A percentile compares a stretch with the other conserved stretches of the same genome.
Conservation (phyloP, 2,329 filamentous ascomycete genomes). For the Ceratocystis cubensis region DNA sequence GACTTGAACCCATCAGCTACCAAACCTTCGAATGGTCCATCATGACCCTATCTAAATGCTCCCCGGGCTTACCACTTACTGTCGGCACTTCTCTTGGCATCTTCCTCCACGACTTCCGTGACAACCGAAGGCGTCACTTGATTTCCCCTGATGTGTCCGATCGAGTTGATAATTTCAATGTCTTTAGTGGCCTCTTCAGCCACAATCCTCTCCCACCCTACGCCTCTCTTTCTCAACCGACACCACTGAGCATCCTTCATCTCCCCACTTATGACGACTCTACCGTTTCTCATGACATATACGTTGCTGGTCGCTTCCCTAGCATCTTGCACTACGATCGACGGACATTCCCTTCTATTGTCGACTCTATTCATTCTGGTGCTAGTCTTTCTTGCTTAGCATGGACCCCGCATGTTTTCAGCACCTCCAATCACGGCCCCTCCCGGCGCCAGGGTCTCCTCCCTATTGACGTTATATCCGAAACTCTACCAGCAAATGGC, state of each 20-base stretch:
- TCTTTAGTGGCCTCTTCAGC: slow-evolving; percentile 36
- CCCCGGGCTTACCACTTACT: slow-evolving; percentile 58
- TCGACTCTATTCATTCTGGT: slow-evolving; percentile 71
- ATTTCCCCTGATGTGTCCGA: slow-evolving; percentile 19
- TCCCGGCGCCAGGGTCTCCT: slow-evolving; percentile 28
- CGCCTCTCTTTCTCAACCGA: slow-evolving; percentile 64
- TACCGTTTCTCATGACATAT: slow-evolving; percentile 63
- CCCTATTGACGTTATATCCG: background rate
- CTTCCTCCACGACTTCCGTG: slow-evolving; percentile 68
- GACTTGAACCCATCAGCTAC: slow-evolving; percentile 54
- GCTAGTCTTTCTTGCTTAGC: slow-evolving; percentile 63
- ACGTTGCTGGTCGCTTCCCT: slow-evolving; percentile 78
- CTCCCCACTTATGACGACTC: slow-evolving; percentile 44
- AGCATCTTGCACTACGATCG: slow-evolving; percentile 83
- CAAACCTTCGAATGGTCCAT: slow-evolving; percentile 71
- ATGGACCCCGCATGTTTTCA: slow-evolving; percentile 9
- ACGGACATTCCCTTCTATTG: slow-evolving; percentile 66
- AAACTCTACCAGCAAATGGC: slow-evolving; percentile 33
- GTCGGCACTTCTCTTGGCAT: slow-evolving; percentile 72
- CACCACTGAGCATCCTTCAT: slow-evolving; percentile 72
- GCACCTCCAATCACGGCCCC: background rate
- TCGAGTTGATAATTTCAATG: slow-evolving; percentile 25
- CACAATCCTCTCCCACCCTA: slow-evolving; percentile 44
- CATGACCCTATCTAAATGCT: slow-evolving; percentile 62
- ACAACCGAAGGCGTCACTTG: slow-evolving; percentile 28